Evolutionary conservation across 768 basidiomycete species (phyloP).

Genomic region (Lyophyllum shimeji): DNA sequence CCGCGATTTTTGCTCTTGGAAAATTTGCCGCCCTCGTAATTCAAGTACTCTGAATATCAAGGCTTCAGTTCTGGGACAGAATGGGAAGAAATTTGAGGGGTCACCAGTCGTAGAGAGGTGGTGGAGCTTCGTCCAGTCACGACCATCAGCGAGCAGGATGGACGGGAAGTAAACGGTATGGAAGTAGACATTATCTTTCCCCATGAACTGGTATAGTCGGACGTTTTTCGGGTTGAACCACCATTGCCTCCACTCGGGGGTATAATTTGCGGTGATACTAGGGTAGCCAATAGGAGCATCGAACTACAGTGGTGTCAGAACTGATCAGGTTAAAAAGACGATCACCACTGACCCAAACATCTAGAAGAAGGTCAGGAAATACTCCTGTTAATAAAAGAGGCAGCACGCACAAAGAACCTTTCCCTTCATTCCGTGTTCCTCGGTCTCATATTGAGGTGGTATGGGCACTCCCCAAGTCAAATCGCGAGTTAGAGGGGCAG

Average conservation of each 20-base stretch:
- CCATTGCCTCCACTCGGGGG: conserved; percentile 94
- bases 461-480: conserved; percentile 96
- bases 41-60: conserved; percentile 75
- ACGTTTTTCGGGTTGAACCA: conserved; percentile 94
- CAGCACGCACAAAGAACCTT: conserved; percentile 91
- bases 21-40: conserved; percentile 99
- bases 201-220: conserved; percentile 97
- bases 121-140: conserved; percentile 91
- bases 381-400: background rate
- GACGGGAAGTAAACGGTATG: conserved; percentile 96
- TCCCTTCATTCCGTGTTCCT: conserved; percentile 81
- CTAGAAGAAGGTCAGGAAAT: conserved; percentile 34
- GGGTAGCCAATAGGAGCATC: conserved; percentile 97
- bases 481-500: conserved; percentile 92
- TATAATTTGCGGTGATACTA: conserved; percentile 96
- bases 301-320: conserved; percentile 57
- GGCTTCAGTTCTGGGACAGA: background rate
- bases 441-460: conserved; percentile 54
- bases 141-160: conserved; percentile 84
- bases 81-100: conserved; percentile 17
- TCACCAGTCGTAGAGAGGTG: conserved; percentile 93
- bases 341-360: conserved; percentile 81
- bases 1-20: conserved; percentile 96
- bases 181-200: conserved; percentile 99
- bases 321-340: background rate